Conservation (phyloP, 768 basidiomycete species). For the Hygrocybe coccinea region DNA sequence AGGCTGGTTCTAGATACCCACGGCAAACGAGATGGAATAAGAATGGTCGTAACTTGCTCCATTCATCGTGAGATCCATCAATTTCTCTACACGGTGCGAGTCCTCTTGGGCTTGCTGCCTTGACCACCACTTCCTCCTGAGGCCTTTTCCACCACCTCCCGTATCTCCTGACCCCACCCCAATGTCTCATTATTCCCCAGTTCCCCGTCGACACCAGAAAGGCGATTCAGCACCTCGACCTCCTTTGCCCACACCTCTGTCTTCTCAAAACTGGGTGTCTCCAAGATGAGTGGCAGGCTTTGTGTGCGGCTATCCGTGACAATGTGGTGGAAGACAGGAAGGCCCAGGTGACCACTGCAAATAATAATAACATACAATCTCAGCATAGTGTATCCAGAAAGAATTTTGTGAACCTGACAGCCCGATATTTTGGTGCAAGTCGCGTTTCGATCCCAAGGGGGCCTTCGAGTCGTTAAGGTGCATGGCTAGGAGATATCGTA, state of each 20-base stretch:
- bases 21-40: too few species aligned
- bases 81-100: too few species aligned
- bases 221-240: conserved; percentile 52
- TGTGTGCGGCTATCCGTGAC: conserved; percentile 64
- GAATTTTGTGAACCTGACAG: conserved; percentile 53
- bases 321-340: conserved; percentile 59
- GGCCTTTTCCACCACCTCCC: too few species aligned
- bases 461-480: too few species aligned
- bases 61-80: too few species aligned
- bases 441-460: too few species aligned
- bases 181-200: too few species aligned
- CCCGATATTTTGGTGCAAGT: conserved; percentile 83
- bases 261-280: conserved; percentile 70
- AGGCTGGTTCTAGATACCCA: too few species aligned
- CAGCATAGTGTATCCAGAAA: too few species aligned
- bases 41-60: too few species aligned
- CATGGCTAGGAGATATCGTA: conserved; percentile 67
- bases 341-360: conserved; percentile 67
- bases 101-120: too few species aligned
- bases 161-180: not conserved
- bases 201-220: conserved; percentile 24
- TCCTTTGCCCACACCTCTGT: conserved; percentile 71
- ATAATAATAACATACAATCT: not conserved
- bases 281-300: conserved; percentile 73
- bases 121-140: too few species aligned